Percentiles rank a stretch among this genome's conserved stretches.
Evolutionary conservation across 2,329 filamentous ascomycete species (phyloP).

Genomic region (Neonectria coccinea): DNA sequence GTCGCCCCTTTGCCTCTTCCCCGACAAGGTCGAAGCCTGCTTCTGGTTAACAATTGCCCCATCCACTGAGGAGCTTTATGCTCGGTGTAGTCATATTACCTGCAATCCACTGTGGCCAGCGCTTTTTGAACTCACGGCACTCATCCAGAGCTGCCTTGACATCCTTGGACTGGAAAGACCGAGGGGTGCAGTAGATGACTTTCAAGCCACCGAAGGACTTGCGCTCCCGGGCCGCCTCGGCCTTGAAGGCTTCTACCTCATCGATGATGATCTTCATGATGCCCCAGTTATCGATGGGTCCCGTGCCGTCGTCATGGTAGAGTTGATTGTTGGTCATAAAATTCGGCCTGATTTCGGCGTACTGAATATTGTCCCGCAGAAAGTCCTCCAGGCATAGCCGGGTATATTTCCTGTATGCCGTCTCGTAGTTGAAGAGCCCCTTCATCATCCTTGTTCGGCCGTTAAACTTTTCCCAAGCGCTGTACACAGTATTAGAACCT

Average conservation of each 20-base stretch:
- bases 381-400: conserved; percentile 70
- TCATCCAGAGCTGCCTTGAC: conserved; percentile 68
- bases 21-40: conserved; percentile 77
- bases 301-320: conserved; percentile 66
- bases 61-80: not conserved
- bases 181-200: conserved; percentile 77
- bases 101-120: conserved; percentile 70
- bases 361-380: conserved; percentile 74
- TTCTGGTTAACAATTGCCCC: not conserved
- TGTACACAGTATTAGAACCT: conserved; percentile 41
- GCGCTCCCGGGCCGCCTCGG: conserved; percentile 40
- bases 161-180: conserved; percentile 63
- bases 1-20: conserved; percentile 71
- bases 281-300: conserved; percentile 63
- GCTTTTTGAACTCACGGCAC: conserved; percentile 69
- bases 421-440: conserved; percentile 75
- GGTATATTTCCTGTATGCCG: conserved; percentile 72
- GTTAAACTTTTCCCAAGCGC: conserved; percentile 74
- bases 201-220: conserved; percentile 72
- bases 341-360: conserved; percentile 78
- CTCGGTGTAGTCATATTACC: conserved; percentile 58
- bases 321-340: conserved; percentile 74
- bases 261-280: conserved; percentile 72
- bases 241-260: conserved; percentile 63
- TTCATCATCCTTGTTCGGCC: conserved; percentile 78